Conservation (phyloP, 2,329 filamentous ascomycete species). For the Beauveria caledonica region DNA sequence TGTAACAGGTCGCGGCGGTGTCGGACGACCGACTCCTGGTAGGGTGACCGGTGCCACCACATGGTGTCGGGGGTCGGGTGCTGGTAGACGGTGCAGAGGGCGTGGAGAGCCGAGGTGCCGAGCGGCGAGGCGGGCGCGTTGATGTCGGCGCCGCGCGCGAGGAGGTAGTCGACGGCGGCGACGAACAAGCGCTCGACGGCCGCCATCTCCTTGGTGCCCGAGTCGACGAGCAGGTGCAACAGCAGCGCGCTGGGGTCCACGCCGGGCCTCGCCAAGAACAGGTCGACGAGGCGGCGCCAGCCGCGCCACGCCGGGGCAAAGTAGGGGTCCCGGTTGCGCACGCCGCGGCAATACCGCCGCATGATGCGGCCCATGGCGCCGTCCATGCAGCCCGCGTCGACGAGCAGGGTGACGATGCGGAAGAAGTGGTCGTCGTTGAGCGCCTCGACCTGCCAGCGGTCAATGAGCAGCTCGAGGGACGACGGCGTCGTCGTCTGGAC, state of each 20-base stretch:
- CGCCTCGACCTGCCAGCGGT: background rate
- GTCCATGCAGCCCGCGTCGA: slow-evolving; percentile 6
- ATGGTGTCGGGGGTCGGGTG: slow-evolving; percentile 2
- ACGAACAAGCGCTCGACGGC: slow-evolving; percentile 1
- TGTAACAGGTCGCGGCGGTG: background rate
- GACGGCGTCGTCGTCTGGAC: background rate
- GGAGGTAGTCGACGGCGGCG: background rate
- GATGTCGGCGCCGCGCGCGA: slow-evolving; percentile 2
- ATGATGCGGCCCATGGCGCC: slow-evolving; percentile 3
- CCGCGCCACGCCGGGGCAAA: background rate
- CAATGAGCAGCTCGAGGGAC: slow-evolving; percentile 3
- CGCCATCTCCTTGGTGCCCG: slow-evolving; percentile 4
- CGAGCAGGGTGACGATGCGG: background rate
- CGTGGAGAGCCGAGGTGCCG: background rate
- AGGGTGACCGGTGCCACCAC: slow-evolving; percentile 7
- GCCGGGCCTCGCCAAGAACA: background rate
- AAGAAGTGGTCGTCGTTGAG: slow-evolving; percentile 6
- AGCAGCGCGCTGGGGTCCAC: background rate
- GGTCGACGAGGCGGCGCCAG: background rate
- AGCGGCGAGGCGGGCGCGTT: slow-evolving; percentile 1
- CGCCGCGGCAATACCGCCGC: slow-evolving; percentile 4
- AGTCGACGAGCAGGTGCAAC: slow-evolving; percentile 7
- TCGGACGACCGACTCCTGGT: background rate
- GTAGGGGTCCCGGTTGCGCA: slow-evolving; percentile 1
- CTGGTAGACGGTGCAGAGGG: background rate